These are phyloP conservation scores for Calonectria pseudoreteaudii DNA, from an alignment of 2,329 filamentous ascomycete species.

Conservation along the genomic window DNA sequence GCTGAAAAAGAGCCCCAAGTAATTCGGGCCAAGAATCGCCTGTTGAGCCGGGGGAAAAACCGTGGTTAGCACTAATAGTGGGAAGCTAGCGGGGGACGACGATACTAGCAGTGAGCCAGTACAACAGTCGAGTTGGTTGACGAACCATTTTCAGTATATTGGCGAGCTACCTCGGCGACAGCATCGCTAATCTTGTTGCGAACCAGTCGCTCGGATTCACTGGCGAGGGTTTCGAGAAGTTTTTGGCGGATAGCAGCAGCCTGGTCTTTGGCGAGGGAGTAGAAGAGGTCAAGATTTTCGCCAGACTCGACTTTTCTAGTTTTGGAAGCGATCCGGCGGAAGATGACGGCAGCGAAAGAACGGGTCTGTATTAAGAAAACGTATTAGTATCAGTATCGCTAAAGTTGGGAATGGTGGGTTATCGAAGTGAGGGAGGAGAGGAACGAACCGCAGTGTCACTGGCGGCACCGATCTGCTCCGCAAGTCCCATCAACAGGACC, in stretches of 20 bases:
- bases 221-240: constrained; percentile 80
- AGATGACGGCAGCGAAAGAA: constrained; percentile 92
- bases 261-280: constrained; percentile 80
- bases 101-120: not conserved
- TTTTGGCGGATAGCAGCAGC: constrained; percentile 85
- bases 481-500: constrained; percentile 91
- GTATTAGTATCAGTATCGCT: constrained; percentile 27
- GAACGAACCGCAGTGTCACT: constrained; percentile 74
- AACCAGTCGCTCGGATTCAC: constrained; percentile 79
- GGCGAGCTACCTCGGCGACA: constrained; percentile 93
- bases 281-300: constrained; percentile 85
- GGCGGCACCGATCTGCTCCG: constrained; percentile 88
- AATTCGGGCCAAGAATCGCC: constrained; percentile 92
- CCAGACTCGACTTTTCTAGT: constrained; percentile 80
- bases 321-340: constrained; percentile 92
- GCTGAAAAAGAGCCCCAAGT: constrained; percentile 85
- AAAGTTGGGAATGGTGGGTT: constrained; percentile 7
- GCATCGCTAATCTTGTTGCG: constrained; percentile 97
- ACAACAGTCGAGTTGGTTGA: constrained; percentile 28
- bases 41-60: constrained; percentile 49
- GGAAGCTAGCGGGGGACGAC: not conserved
- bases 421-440: not conserved
- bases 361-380: constrained; percentile 70
- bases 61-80: constrained; percentile 35
- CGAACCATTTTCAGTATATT: constrained; percentile 93